Base-by-base conservation (phyloP, 257 asterid species). In the Fraxinus cuspidata region DNA sequence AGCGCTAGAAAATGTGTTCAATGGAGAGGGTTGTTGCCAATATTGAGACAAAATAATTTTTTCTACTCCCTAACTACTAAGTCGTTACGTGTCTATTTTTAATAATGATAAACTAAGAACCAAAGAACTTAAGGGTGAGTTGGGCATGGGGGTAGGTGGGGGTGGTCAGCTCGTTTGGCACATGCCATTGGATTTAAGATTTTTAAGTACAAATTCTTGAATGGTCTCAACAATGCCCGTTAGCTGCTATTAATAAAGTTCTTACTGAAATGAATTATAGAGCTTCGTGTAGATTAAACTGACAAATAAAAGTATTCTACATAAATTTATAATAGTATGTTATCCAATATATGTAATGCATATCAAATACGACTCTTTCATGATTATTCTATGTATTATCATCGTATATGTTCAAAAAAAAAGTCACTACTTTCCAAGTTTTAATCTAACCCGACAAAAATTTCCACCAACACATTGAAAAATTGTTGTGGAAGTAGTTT, bases 21-120 rank as follows among this genome's bases (percentile, higher is more conserved):
- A 12, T 49, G 19, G 58, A 49, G 58, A n/a, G 7, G 58, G 11
- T 49, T 16, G 58, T 3, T 81, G 60, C 80, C 82, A 42, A 21
- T 49, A 25, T 38, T 21, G 81, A 71, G 79, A 77, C 86, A 82
- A 44, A 2, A 12, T 72, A 71, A 74, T 5, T 34, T 74, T 85
- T 66, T 73, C 76, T 38, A 72, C 66, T 40, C 51, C 78, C 25
- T 38, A 85, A 73, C 89, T 25, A 83, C 79, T 79, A 70, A 60
- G 42, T 69, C 31, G 51, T 28, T 74, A 81, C 83, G 84, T 81
- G 85, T 60, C 83, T 16, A 51, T 40, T 47, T 11, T 28, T 69
- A 65, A 70, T 76, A 44, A 63, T 11, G 23, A 15, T n/a, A 21
- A 31, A 9, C 5, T 8, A 40, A 58, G 68, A 63, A 70, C 5